Evolutionary conservation across 768 basidiomycete species (phyloP), one percentile per base, ranked within the genome.

Genomic region (Lactarius deliciosus): DNA sequence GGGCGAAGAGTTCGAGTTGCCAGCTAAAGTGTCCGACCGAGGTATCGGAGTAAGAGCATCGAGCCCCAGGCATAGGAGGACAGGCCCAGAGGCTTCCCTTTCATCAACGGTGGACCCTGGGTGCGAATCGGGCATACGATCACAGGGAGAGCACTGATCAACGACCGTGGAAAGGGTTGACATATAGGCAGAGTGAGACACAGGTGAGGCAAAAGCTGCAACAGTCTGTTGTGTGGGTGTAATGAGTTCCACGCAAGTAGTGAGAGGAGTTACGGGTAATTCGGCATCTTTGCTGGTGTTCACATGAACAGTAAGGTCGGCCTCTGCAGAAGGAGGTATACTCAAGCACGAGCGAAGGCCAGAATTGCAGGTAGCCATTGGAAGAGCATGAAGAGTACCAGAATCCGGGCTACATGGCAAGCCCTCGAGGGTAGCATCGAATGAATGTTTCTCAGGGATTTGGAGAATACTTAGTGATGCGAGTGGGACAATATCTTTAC

Each of bases 141-240:
- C 56, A 32, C 45, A 10, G 50, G 45, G n/a, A 30, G 15, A 30
- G 15, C 22, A 11, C 22, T 32, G 65, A 57, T n/a, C 16, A 32
- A 54, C 61, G 36, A 28, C 57, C 34, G 32, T 30, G 25, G 57
- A 15, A 45, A 53, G 47, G 8, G 30, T 50, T 9, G 22, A 22
- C 34, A 25, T 20, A 32, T 66, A 30, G 13, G 6, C 41, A 36
- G 30, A 5, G 43, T 34, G 22, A 15, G 22, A 40, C 11, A 22
- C 59, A 61, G 63, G 61, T 64, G 53, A 10, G 32, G 25, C n/a
- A 18, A 38, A 20, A 53, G 32, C 32, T 7, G 50, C 6, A 16
- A 22, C 25, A 15, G 55, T 50, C 20, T 25, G 43, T 20, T 28
- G 22, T 20, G 13, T 28, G 36, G 55, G 20, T 22, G 25, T 53